Base-by-base conservation (phyloP, 768 basidiomycete species). In the Calocybe gangraenosa region DNA sequence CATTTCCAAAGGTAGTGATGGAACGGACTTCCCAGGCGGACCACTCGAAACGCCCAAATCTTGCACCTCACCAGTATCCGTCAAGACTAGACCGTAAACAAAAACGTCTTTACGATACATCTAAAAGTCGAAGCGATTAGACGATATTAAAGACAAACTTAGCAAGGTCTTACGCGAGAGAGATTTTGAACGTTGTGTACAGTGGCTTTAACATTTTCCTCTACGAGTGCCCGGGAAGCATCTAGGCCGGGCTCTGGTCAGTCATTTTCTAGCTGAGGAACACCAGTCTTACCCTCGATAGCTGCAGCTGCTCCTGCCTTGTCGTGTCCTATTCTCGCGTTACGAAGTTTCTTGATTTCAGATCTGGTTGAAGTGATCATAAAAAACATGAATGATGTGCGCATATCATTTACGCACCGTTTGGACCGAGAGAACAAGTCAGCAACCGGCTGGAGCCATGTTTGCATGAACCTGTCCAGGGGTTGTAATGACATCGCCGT, bases 11-110 rank as follows among this genome's bases (percentile, higher is more conserved):
- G 65, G 68, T 35, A 66, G 49, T 22, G 57, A 52, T 0, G 64
- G 66, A 41, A 71, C 58, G 21, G 47, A 37, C 46, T 64, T 59
- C 19, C 65, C 68, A 22, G 63, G 65, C 37, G 69, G 68, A 10
- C 68, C 69, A 42, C 61, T 65, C 17, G 73, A 71, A 34, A 79
- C 56, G 4, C 66, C 56, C 35, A 82, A 61, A 51, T 82, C 74
- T 46, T 65, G 60, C 28, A 83, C 64, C 20, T 66, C 58, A 2
- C 79, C 79, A 25, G 61, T 73, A 36, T 64, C 66, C 37, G 81
- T 70, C 39, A 77, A 76, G 2, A 83, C 74, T 59, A 76, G 77
- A 23, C 79, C 81, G 41, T 82, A 78, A 1, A 82, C 75, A 48
- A 61, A 70, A 22, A 78, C 49, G 25, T 30, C 46, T 37, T 47